These are phyloP conservation scores for Aspergillus arachidicola DNA, from an alignment of 2,329 filamentous ascomycete species.

Conservation along the genomic window DNA sequence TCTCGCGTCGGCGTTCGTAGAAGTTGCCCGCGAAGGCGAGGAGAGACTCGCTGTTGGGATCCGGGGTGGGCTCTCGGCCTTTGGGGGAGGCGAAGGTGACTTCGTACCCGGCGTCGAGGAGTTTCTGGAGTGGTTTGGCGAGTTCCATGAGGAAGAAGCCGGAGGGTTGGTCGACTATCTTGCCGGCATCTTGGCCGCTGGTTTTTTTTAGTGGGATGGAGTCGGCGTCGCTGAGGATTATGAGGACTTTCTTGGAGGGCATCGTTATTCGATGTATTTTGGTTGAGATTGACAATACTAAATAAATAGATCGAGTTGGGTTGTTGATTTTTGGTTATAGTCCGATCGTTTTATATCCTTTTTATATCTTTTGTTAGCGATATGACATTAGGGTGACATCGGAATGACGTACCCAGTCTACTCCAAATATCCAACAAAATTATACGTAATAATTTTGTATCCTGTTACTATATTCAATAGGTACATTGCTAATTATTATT, in stretches of 20 bases:
- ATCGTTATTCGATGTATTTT: slow-evolving; percentile 11
- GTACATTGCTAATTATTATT: too few species aligned
- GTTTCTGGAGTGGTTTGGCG: slow-evolving; percentile 40
- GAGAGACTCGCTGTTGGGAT: slow-evolving; percentile 46
- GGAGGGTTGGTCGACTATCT: slow-evolving; percentile 31
- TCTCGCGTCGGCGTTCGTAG: slow-evolving; percentile 46
- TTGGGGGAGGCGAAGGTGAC: slow-evolving; percentile 51
- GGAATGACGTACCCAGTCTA: slow-evolving; percentile 45
- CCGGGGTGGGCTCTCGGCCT: slow-evolving; percentile 45
- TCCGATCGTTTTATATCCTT: not conserved
- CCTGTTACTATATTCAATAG: too few species aligned
- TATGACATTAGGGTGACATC: not conserved
- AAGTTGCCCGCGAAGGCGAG: slow-evolving; percentile 51
- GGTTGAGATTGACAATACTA: too few species aligned
- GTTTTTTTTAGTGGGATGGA: slow-evolving; percentile 41
- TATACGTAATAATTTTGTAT: too few species aligned
- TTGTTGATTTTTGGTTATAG: too few species aligned
- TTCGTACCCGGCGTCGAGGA: slow-evolving; percentile 44
- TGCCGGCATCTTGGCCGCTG: slow-evolving; percentile 22
- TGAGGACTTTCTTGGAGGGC: slow-evolving; percentile 45
- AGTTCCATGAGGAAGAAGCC: slow-evolving; percentile 46
- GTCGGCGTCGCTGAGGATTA: slow-evolving; percentile 48
- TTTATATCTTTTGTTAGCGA: not conserved
- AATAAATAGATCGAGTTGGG: too few species aligned
- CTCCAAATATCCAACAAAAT: too few species aligned